A percentile compares a stretch with the other conserved stretches of the same genome.
Evolutionary conservation across 768 basidiomycete genomes (phyloP).

Genomic region (Lyophyllum decastes): DNA sequence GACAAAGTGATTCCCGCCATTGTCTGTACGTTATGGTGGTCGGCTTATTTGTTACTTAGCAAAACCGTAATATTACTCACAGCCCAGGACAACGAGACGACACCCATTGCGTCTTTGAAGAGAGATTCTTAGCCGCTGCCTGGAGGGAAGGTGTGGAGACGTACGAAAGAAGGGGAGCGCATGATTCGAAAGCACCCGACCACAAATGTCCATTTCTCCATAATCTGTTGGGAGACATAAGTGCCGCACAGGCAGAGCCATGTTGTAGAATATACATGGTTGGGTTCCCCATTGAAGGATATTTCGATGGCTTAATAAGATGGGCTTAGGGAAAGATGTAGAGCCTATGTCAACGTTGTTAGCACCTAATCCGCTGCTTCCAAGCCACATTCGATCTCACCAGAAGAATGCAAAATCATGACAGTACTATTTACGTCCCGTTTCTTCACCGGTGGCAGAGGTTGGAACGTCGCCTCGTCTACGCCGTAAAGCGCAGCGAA

Average conservation of each 20-base stretch:
- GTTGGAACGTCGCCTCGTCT: not conserved
- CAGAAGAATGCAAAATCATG: conserved; percentile 23
- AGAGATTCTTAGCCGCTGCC: not conserved
- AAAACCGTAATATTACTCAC: conserved; percentile 1
- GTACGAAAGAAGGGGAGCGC: conserved; percentile 22
- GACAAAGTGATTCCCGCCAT: conserved; percentile 18
- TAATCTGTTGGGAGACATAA: conserved; percentile 11
- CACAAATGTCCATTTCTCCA: conserved; percentile 25
- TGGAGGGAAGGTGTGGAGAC: not conserved
- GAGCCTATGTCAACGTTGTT: conserved; percentile 10
- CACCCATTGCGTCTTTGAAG: conserved; percentile 21
- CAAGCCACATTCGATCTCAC: not conserved
- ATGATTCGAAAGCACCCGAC: conserved; percentile 20
- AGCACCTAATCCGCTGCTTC: not conserved
- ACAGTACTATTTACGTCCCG: conserved; percentile 9
- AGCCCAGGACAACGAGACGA: conserved; percentile 18
- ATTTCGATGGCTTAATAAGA: conserved; percentile 13
- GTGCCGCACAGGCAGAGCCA: no score
- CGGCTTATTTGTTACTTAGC: not conserved
- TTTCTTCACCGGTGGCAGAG: not conserved
- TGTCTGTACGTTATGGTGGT: not conserved
- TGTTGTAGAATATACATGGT: conserved; percentile 16
- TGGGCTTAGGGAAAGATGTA: conserved; percentile 20
- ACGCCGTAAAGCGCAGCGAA: conserved; percentile 1
- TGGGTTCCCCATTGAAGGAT: conserved; percentile 18